Conservation (phyloP, 208 protist species). For the Acanthamoeba healyi region DNA sequence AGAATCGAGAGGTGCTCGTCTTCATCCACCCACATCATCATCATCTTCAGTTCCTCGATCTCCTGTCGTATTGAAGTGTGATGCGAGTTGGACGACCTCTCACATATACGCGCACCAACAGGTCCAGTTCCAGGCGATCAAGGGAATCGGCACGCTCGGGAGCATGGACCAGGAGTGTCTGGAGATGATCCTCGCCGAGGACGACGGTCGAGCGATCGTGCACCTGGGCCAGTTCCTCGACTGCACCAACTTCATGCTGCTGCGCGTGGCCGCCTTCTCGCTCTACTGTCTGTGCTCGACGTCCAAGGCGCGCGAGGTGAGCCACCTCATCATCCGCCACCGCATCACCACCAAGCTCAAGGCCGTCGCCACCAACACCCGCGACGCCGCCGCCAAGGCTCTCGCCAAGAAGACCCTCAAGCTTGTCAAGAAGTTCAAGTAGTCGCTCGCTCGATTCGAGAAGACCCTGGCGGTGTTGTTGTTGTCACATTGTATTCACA, state of each 20-base stretch:
- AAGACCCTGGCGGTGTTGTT: neutral
- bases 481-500: no score
- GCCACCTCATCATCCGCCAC: conserved; percentile 8
- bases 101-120: neutral
- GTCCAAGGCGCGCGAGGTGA: conserved; percentile 36
- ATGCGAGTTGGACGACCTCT: neutral
- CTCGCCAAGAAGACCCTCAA: conserved; percentile 66
- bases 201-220: neutral
- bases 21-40: no score
- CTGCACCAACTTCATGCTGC: conserved; percentile 64
- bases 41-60: no score
- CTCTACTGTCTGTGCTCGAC: conserved; percentile 57
- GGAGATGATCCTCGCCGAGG: conserved; percentile 23
- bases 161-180: conserved; percentile 65
- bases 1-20: conserved; percentile 32
- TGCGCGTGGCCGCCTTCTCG: conserved; percentile 62
- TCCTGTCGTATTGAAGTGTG: neutral
- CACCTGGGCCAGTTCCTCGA: conserved; percentile 43
- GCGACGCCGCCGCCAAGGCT: conserved; percentile 31
- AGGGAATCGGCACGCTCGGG: conserved; percentile 31
- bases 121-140: conserved; percentile 68
- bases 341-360: conserved; percentile 24
- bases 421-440: conserved; percentile 51
- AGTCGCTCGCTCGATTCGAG: no score
- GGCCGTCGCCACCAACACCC: neutral